Conservation (phyloP, 2,329 filamentous ascomycete genomes). For the Blumeria hordei region DNA sequence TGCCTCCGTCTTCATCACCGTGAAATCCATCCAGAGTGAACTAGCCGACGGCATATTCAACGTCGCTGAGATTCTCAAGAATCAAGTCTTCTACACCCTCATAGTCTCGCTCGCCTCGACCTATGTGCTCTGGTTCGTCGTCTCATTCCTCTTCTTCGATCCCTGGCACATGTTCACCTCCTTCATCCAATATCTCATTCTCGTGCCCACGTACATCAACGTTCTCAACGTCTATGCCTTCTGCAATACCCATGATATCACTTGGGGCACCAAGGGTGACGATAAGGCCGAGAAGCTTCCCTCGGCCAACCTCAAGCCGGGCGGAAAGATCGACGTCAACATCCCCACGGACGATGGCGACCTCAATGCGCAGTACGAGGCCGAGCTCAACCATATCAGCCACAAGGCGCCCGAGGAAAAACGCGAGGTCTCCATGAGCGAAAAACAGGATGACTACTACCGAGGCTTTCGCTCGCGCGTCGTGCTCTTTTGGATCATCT, state of each 20-base stretch:
- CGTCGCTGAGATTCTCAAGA: slow-evolving; percentile 53
- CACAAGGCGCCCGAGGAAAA: slow-evolving; percentile 52
- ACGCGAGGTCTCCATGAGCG: slow-evolving; percentile 30
- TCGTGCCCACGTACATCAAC: slow-evolving; percentile 94
- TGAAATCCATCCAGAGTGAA: slow-evolving; percentile 57
- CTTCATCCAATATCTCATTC: slow-evolving; percentile 78
- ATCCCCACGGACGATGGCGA: slow-evolving; percentile 79
- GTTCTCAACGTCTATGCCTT: slow-evolving; percentile 98
- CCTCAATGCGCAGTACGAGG: slow-evolving; percentile 82
- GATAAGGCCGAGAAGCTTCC: slow-evolving; percentile 84
- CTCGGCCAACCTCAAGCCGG: slow-evolving; percentile 71
- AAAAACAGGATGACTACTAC: slow-evolving; percentile 96
- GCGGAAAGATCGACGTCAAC: slow-evolving; percentile 78
- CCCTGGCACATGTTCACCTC: slow-evolving; percentile 99
- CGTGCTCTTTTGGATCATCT: slow-evolving; percentile 89
- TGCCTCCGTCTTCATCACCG: slow-evolving; percentile 82
- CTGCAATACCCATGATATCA: slow-evolving; percentile 94
- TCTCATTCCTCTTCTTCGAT: slow-evolving; percentile 85
- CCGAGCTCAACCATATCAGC: slow-evolving; percentile 51
- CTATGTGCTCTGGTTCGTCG: slow-evolving; percentile 77
- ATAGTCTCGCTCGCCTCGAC: slow-evolving; percentile 84
- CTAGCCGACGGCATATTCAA: slow-evolving; percentile 38
- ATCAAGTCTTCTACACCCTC: slow-evolving; percentile 75
- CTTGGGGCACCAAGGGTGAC: slow-evolving; percentile 95
- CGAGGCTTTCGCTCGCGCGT: slow-evolving; percentile 82